Evolutionary conservation across 2,329 filamentous ascomycete species (phyloP).

Genomic region (Helotiales sp.): DNA sequence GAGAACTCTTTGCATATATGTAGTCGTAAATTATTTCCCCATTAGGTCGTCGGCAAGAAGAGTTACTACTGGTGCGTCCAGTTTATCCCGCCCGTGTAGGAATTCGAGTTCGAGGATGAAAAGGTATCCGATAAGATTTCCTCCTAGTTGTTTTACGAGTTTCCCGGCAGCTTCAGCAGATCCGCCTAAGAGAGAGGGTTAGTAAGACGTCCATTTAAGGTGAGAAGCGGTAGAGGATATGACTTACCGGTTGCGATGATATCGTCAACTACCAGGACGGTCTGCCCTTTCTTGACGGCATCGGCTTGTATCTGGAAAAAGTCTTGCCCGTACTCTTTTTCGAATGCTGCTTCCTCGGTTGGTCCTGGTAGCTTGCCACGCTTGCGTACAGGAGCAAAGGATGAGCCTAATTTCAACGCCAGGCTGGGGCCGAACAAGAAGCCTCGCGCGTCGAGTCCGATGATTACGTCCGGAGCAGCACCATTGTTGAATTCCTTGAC

Average conservation of each 20-base stretch:
- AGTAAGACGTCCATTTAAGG: slow-evolving; percentile 3
- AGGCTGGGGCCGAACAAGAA: slow-evolving; percentile 94
- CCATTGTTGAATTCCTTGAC: slow-evolving; percentile 62
- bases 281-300: slow-evolving; percentile 81
- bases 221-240: neutral
- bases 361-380: slow-evolving; percentile 92
- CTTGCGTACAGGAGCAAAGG: slow-evolving; percentile 93
- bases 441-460: slow-evolving; percentile 90
- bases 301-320: slow-evolving; percentile 94
- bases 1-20: slow-evolving; percentile 7
- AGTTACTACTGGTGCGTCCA: slow-evolving; percentile 80
- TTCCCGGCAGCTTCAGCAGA: slow-evolving; percentile 85
- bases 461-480: slow-evolving; percentile 79
- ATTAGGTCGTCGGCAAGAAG: slow-evolving; percentile 65
- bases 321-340: slow-evolving; percentile 96
- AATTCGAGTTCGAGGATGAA: slow-evolving; percentile 97
- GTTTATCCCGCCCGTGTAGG: slow-evolving; percentile 87
- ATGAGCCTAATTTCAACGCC: slow-evolving; percentile 77
- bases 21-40: slow-evolving; percentile 6
- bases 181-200: slow-evolving; percentile 62
- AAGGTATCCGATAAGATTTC: slow-evolving; percentile 81
- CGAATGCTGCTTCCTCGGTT: slow-evolving; percentile 79
- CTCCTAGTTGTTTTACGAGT: slow-evolving; percentile 83
- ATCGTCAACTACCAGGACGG: slow-evolving; percentile 91
- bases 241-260: slow-evolving; percentile 93